Conservation (phyloP, 1,284 basidiomycete species). For the Filobasidium uniguttulatum region DNA sequence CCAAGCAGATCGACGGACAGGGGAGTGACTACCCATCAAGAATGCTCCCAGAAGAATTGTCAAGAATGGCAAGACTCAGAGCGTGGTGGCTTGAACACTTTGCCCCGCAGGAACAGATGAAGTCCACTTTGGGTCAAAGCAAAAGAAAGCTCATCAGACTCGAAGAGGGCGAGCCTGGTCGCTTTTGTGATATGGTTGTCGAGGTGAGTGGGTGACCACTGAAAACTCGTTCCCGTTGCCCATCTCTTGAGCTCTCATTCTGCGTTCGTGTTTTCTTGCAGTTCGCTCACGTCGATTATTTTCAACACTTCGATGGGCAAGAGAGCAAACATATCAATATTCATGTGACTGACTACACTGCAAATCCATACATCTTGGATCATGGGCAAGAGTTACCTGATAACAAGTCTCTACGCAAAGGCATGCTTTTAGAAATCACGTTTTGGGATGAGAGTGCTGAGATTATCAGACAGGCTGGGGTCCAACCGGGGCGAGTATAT, state of each 20-base stretch:
- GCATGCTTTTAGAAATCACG: background rate
- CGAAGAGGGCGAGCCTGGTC: background rate
- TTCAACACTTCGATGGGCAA: background rate
- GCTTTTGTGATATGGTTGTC: slow-evolving; percentile 4
- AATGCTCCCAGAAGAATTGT: no score
- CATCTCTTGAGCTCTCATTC: background rate
- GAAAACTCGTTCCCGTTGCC: background rate
- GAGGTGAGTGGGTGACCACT: slow-evolving; percentile 1
- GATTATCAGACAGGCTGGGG: no score
- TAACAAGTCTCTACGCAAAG: background rate
- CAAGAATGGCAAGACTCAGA: no score
- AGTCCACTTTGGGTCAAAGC: no score
- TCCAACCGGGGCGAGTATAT: no score
- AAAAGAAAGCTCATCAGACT: background rate
- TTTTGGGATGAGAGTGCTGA: slow-evolving; percentile 1
- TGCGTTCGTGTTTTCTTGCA: background rate
- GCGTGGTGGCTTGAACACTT: no score
- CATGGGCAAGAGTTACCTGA: background rate
- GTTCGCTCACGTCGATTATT: no score
- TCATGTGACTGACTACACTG: slow-evolving; percentile 2
- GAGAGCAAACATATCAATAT: background rate
- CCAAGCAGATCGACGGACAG: no score
- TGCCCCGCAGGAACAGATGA: no score
- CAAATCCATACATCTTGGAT: background rate
- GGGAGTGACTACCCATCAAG: no score